Evolutionary conservation across 306 rosid genomes (phyloP), one percentile per base, ranked within the genome.

Genomic region (Arachis stenosperma): DNA sequence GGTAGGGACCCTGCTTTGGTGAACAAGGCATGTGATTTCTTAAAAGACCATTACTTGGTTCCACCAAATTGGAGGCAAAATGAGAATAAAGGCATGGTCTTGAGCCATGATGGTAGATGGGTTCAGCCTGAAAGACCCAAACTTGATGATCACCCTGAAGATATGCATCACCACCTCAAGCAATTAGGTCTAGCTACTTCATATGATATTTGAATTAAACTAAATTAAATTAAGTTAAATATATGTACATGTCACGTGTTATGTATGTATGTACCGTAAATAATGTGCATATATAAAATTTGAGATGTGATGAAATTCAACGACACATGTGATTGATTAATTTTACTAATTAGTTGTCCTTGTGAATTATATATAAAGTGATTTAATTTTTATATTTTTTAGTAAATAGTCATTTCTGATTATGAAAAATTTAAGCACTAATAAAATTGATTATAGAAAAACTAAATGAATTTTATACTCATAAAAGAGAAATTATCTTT

Each of bases 1-100:
- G 96, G 92, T n/a, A 88, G 98, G 67, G 98, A 92, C 75, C 96
- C 94, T 0, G 98, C 98, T 0, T 36, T 90, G 8, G 98, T 92
- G 86, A 92, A 92, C 85, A 90, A 92, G 67, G 90, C 81, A 1
- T 82, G 86, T 50, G 98, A 92, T 78, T 90, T 90, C 70, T 56
- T 92, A 61, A 92, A 88, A 47, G 98, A 92, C 37, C 93, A 92
- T 75, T 74, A 90, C 88, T 59, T 88, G 87, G 96, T 92, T 30
- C 96, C 98, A 14, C 98, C 98, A 0, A 48, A 65, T 58, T 92
- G 98, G 96, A 79, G 94, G 67, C 98, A 92, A 69, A 87, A 85
- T 52, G 89, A 85, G 84, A 92, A 92, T 65, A 92, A 90, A 80
- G 98, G 98, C 5, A 88, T 92, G 96, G 77, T 86, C 30, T 79